Base-by-base conservation (phyloP, 306 rosid species). In the Quercus agrifolia region DNA sequence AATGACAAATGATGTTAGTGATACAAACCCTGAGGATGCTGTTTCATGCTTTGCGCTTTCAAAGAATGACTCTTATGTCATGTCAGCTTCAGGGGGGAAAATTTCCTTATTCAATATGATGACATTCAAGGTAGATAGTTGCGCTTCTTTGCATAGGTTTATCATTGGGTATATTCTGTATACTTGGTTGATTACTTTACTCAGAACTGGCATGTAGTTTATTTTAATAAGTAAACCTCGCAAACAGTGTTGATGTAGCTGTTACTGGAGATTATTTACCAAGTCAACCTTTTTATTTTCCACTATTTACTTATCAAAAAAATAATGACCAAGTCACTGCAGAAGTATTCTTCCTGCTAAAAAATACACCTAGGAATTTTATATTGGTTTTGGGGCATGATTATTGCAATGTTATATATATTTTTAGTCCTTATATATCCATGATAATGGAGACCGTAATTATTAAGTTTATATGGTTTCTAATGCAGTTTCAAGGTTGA, bases 41-140 rank as follows among this genome's bases (percentile, higher is more conserved):
- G 97, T 93, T 64, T 83, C 99, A 21, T 96, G 99, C 85, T 96
- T 96, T 89, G 99, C 99, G 3, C 97, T 96, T 68, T 96, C 99
- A 63, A 96, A 93, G 90, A 96, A 96, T 52, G 99, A 96, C 66
- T 96, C 99, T 0, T 96, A 96, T 78, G 98, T 96, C 67, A 92
- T 96, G 98, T 96, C 99, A 82, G 98, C 99, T 67, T 96, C 99
- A 1, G 99, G 99, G 70, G 99, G 99, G 15, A 96, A 96, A 87
- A 93, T 96, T 85, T 96, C 99, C 81, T 85, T 96, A 51, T 96
- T 96, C 91, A 96, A 96, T 85, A 96, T 96, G 99, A 96, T 96
- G 99, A 96, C 99, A 21, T 96, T 96, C 89, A 93, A 90, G 99
- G 99, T 90, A 88, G 98, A 97, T 90, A 87, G 73, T 33, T 71